Percentiles rank a stretch among this genome's conserved stretches.
Evolutionary conservation across 2,329 filamentous ascomycete genomes (phyloP).

Genomic region (Neoscytalidium dimidiatum): DNA sequence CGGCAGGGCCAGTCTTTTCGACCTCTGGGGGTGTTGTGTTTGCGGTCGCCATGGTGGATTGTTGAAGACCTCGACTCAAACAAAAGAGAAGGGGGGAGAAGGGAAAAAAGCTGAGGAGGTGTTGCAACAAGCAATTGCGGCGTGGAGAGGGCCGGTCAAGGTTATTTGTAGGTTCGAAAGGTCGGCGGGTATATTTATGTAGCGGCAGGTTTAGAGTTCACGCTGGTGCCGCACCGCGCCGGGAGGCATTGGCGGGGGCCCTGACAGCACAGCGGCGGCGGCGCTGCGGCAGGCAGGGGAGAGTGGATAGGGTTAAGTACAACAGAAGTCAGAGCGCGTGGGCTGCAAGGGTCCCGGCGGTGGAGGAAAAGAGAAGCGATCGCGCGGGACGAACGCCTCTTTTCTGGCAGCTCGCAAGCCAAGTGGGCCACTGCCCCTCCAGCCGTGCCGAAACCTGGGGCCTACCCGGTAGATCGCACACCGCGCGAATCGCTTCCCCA

Average conservation of each 20-base stretch:
- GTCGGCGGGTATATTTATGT: constrained; percentile 3
- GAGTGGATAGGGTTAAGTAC: background rate
- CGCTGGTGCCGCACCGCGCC: background rate
- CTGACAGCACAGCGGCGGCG: background rate
- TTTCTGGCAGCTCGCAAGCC: background rate
- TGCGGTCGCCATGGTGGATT: background rate
- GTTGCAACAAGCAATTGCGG: background rate
- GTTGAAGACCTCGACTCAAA: background rate
- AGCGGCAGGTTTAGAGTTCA: background rate
- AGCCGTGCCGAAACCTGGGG: constrained; percentile 1
- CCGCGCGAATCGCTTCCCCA: background rate
- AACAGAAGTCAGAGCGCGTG: background rate
- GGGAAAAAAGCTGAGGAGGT: background rate
- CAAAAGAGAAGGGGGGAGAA: background rate
- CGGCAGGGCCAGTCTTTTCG: background rate
- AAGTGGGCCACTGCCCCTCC: background rate
- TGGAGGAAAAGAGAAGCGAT: background rate
- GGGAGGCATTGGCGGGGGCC: background rate
- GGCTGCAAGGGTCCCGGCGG: background rate
- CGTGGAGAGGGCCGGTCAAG: background rate
- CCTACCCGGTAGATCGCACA: background rate
- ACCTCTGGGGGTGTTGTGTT: background rate
- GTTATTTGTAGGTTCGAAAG: background rate
- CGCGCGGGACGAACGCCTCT: background rate
- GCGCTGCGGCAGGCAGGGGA: background rate